phyloP scores from a whole-genome alignment of 257 asterid species.

The Nicotiana attenuata region DNA sequence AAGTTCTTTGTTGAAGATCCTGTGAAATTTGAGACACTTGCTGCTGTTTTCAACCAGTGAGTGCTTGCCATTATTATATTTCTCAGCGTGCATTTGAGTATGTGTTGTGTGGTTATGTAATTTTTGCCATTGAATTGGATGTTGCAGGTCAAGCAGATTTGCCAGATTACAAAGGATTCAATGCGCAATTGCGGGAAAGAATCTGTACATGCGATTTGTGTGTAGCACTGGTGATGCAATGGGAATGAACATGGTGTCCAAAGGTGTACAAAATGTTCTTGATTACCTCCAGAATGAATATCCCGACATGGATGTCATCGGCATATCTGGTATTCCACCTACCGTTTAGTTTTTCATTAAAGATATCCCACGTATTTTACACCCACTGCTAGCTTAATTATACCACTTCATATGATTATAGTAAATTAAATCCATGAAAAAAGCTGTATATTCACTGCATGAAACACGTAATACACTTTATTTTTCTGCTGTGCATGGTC shows the following conservation, averaged over 20 bases:
- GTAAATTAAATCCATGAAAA: not conserved
- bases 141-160: constrained; percentile 46
- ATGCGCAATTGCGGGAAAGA: constrained; percentile 51
- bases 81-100: not conserved
- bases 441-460: not conserved
- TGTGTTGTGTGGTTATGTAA: not conserved
- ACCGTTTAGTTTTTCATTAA: not conserved
- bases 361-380: not conserved
- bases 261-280: constrained; percentile 52
- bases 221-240: constrained; percentile 60
- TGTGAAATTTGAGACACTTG: constrained; percentile 36
- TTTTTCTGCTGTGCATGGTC: not conserved
- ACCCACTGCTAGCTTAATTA: not conserved
- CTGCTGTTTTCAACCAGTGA: constrained; percentile 45
- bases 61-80: not conserved
- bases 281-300: constrained; percentile 39
- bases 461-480: not conserved
- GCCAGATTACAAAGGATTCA: constrained; percentile 41
- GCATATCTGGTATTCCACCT: constrained; percentile 37
- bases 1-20: constrained; percentile 50
- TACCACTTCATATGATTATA: not conserved
- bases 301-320: constrained; percentile 54
- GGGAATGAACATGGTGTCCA: constrained; percentile 62
- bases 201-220: constrained; percentile 39
- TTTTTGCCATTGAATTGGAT: not conserved